Base-by-base conservation (phyloP, 2,329 filamentous ascomycete genomes). In the Pseudogymnoascus sp. region DNA sequence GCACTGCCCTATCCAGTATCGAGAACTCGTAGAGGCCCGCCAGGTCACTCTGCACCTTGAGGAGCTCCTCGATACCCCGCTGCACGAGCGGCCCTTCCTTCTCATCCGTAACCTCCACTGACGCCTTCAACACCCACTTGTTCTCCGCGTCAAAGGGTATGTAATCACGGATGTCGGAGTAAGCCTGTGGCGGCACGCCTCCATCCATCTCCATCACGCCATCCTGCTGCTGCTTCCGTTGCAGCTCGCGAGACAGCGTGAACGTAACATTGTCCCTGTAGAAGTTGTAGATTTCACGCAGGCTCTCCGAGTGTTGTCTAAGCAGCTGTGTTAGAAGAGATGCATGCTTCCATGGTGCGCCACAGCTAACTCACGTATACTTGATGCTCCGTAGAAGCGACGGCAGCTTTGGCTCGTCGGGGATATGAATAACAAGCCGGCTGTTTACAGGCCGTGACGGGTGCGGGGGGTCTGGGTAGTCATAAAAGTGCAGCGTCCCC, bases 101-200 rank as follows among this genome's bases (percentile, higher is more conserved):
- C 62, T 85, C 83, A 64, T 86, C 82, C 7, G 79, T 67, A 2
- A 86, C 82, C 61, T 83, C 77, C 1, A 78, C 74, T 64, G 79
- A 83, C 64, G 85, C 80, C 36, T 78, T 78, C 31, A 87, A 75
- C 61, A 84, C 78, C 84, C 84, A 87, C 53, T 79, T 79, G 35
- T 76, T 73, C 19, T 75, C 71, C 61, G 76, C 72, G 67, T 84
- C 82, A 15, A 83, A 74, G 8, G 65, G 71, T 4, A 63, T 31
- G 36, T 40, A 61, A 38, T 61, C 59, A 4, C 36, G 33, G 59
- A 61, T n/a, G 59, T 36, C 1, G 71, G 62, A 28, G 79, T 42
- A 13, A 71, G 69, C 3, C 64, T 64, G 23, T 15, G n/a, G 19
- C 59, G n/a, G 19, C 59, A 23, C 13, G 33, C 36, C 5, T n/a